Base-by-base conservation (phyloP, 2,329 filamentous ascomycete genomes). In the Cercospora citrullina region DNA sequence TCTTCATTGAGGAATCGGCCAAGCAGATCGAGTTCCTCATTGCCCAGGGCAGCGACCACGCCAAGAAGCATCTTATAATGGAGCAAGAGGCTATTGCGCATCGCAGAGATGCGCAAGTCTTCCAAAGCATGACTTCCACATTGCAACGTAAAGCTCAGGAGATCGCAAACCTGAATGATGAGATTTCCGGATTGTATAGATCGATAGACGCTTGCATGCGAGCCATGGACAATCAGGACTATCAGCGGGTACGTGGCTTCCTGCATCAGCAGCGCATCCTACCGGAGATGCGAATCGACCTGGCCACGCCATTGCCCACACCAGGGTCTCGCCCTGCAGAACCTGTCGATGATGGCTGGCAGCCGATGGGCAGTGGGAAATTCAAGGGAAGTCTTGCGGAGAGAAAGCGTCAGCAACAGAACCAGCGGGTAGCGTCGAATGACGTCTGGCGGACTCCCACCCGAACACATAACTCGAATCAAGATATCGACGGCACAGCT, bases 1-100 rank as follows among this genome's bases (percentile, higher is more conserved):
- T 64, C 14, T 73, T 72, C 61, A 64, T 73, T 30, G 68, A 67
- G 14, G 68, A 72, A 16, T 48, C 59, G 1, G 66, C 66, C 31
- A 66, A 64, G 33, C 65, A 69, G 18, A 68, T 73, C 8, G 68
- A 69, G 31, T 18, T 18, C 2, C 33, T 72, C 5, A 48, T 63
- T 26, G 28, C 53, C 3, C 42, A 66, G n/a, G 67, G 64, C 18
- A 64, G 62, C 16, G 63, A 63, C 21, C 61, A 67, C 42, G 59
- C 55, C 16, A 60, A 68, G 58, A 72, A 69, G 58, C 39, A 64
- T 36, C 39, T 59, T 4, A 58, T 64, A 3, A 66, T 73, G 53
- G 36, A 68, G 10, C 66, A 64, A 55, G 71, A 73, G 45, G 70
- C 68, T 18, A 26, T 64, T 10, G 53, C 26, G 16, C 68, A 64